A percentile compares a stretch with the other conserved stretches of the same genome.
Evolutionary conservation across 495 filamentous ascomycete genomes (phyloP).

Genomic region (Evansstolkia leycettana): DNA sequence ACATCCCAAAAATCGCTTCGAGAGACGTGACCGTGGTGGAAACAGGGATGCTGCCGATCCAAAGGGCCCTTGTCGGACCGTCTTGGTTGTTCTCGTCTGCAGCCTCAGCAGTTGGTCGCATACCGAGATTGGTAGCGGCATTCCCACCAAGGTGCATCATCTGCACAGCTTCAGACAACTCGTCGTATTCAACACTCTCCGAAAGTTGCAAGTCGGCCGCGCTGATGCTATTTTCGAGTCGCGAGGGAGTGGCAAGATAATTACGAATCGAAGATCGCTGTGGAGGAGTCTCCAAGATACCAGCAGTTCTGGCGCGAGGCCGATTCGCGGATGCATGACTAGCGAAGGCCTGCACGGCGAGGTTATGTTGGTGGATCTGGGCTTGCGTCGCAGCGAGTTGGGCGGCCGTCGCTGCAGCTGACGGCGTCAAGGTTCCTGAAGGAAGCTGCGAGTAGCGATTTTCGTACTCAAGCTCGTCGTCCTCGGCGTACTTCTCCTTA

Average conservation of each 20-base stretch:
- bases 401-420: slow-evolving; percentile 55
- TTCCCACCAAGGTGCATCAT: slow-evolving; percentile 59
- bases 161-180: slow-evolving; percentile 62
- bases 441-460: slow-evolving; percentile 43
- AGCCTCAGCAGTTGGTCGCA: slow-evolving; percentile 25
- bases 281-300: slow-evolving; percentile 76
- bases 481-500: slow-evolving; percentile 91
- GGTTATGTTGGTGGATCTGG: slow-evolving; percentile 84
- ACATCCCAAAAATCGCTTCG: slow-evolving; percentile 81
- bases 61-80: slow-evolving; percentile 82
- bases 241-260: slow-evolving; percentile 66
- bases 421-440: slow-evolving; percentile 58
- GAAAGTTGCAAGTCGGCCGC: slow-evolving; percentile 63
- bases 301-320: slow-evolving; percentile 79
- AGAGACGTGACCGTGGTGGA: slow-evolving; percentile 91
- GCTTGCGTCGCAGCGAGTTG: slow-evolving; percentile 74
- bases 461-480: slow-evolving; percentile 76
- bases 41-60: slow-evolving; percentile 96
- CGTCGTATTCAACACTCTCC: slow-evolving; percentile 64
- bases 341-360: slow-evolving; percentile 84
- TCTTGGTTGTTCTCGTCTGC: slow-evolving; percentile 69
- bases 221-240: slow-evolving; percentile 73
- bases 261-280: slow-evolving; percentile 58
- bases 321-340: slow-evolving; percentile 69
- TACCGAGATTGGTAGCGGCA: slow-evolving; percentile 44